Conservation (phyloP, 2,329 filamentous ascomycete genomes). For the Cadophora luteo-olivacea region DNA sequence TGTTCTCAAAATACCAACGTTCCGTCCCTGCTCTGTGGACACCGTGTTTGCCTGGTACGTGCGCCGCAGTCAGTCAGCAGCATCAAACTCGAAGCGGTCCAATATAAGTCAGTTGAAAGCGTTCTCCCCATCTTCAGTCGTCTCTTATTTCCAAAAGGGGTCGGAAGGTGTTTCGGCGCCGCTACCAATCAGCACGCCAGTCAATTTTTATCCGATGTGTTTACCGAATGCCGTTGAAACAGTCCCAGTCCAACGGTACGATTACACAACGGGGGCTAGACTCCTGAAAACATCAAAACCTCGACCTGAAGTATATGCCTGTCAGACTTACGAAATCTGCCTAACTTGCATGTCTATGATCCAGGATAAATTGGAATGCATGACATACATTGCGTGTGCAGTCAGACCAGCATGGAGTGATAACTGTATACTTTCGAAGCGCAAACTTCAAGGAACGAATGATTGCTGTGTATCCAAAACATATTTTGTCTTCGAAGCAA, state of each 20-base stretch:
- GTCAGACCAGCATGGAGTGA: not conserved
- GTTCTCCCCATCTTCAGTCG: not conserved
- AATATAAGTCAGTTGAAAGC: not conserved
- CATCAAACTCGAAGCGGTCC: not conserved
- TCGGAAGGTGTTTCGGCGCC: not conserved
- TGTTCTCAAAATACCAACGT: not conserved
- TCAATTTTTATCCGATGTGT: not conserved
- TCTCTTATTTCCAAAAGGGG: not conserved
- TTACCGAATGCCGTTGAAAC: slow-evolving; percentile 6
- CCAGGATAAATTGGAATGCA: not conserved
- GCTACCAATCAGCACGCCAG: not conserved
- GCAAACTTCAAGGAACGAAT: not conserved
- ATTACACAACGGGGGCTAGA: not conserved
- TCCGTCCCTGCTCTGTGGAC: not conserved
- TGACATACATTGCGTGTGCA: not conserved
- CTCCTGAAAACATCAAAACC: not conserved
- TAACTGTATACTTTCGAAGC: not conserved
- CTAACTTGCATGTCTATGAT: not conserved
- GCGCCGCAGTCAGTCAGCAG: not conserved
- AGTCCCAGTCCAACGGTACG: not conserved
- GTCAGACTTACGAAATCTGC: not conserved
- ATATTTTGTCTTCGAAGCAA: no score
- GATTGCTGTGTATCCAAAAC: no score
- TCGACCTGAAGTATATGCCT: not conserved
- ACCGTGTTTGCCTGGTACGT: not conserved